phyloP scores from a whole-genome alignment of 108 stramenopile species.

The Aureococcus anophagefferens region DNA sequence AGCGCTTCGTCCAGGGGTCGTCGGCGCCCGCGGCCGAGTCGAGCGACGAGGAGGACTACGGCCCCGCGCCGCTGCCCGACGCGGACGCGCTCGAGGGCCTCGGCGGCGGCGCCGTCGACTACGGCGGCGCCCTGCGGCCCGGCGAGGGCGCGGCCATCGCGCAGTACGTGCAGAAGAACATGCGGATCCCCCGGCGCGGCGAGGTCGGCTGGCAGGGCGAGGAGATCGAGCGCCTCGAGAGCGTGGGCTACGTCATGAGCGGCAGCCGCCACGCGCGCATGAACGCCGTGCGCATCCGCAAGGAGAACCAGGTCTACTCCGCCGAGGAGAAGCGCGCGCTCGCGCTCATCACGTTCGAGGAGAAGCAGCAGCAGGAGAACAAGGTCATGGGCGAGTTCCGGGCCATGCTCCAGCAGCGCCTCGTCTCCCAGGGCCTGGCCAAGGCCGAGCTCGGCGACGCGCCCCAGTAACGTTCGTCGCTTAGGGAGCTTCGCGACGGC shows the following conservation, averaged over 20 bases:
- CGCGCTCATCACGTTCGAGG: constrained; percentile 90
- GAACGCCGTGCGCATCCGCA: constrained; percentile 98
- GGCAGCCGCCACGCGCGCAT: constrained; percentile 90
- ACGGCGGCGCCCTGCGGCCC: constrained; percentile 63
- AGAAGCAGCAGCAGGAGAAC: constrained; percentile 92
- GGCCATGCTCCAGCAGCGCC: constrained; percentile 7
- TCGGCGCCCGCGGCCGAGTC: constrained; percentile 34
- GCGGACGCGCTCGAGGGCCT: constrained; percentile 29
- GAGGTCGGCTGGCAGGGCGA: constrained; percentile 86
- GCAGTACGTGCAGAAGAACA: constrained; percentile 86
- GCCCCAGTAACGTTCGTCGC: too few species aligned
- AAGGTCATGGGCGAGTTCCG: constrained; percentile 85
- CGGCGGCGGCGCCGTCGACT: constrained; percentile 39
- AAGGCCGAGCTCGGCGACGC: too few species aligned
- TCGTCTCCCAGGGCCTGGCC: background rate
- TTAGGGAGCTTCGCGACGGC: too few species aligned
- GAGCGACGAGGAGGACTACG: constrained; percentile 47
- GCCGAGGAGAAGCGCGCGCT: constrained; percentile 95
- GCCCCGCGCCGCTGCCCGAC: constrained; percentile 36
- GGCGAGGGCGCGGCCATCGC: constrained; percentile 65
- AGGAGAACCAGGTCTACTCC: constrained; percentile 97
- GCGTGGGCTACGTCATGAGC: constrained; percentile 87
- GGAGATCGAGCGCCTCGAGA: constrained; percentile 86
- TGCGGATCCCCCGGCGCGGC: constrained; percentile 95
- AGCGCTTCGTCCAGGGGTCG: constrained; percentile 57